Base-by-base conservation (phyloP, 2,329 filamentous ascomycete genomes). In the Trichoderma afroharzianum region DNA sequence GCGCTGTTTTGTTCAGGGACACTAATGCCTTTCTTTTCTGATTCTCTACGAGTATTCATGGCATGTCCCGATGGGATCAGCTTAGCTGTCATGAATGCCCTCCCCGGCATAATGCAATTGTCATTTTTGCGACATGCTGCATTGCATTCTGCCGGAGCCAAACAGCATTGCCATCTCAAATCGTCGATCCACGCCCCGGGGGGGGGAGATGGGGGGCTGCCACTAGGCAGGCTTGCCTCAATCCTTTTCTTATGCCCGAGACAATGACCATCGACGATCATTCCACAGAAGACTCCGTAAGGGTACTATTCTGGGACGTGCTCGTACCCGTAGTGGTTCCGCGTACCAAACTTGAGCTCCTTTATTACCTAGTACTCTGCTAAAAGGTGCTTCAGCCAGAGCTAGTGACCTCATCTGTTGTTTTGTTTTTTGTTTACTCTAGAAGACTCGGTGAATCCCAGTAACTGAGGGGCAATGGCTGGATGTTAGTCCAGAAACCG, bases 41-140 rank as follows among this genome's bases (percentile, higher is more conserved):
- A 11, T 53, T 36, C 18, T 68, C 11, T 30, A n/a, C n/a, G n/a
- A n/a, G n/a, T n/a, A 30, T 43, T 12, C 7, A 24, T 59, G 33
- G 24, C 14, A 30, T 18, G 33, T 53, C 50, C 53, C 64, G 39
- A 50, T 47, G 39, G 26, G 53, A 61, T 68, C 53, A 50, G 15
- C 39, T 59, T 68, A 36, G 18, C 3, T 24, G 26, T 32, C 26
- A 15, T 6, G 47, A 39, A 55, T 67, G 4, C 30, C 50, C n/a
- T 26, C 66, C 66, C 66, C 66, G 57, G 36, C 66, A 59, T 50
- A 21, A 43, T 62, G 57, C 66, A 36, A 69, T 53, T 69, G 66
- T 69, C 66, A 69, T 69, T 57, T 62, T 61, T 61, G 57, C 57
- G 66, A 62, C 66, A 69, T 53, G 57, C 36, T 61, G 55, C 55